These are phyloP conservation scores for Pyracantha coccinea DNA, from an alignment of 331 rosid genomes.

Conservation along the genomic window DNA sequence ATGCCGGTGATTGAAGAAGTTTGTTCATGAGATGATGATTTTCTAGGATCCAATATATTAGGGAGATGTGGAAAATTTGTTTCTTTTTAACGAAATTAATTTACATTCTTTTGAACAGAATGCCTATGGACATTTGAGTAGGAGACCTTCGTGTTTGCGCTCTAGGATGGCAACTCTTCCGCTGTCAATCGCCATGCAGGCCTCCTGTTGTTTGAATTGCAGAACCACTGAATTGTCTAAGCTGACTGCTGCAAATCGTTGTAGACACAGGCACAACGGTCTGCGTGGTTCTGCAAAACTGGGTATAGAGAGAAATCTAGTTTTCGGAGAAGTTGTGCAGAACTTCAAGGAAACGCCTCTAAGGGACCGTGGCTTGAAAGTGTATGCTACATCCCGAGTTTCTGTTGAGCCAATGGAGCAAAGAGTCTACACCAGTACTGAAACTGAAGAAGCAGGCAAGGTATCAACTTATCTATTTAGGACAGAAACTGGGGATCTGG, in stretches of 20 bases:
- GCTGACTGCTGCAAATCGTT: slow-evolving; percentile 19
- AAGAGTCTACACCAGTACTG: slow-evolving; percentile 12
- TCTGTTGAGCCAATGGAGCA: slow-evolving; percentile 34
- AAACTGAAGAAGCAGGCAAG: slow-evolving; percentile 28
- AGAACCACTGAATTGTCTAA: slow-evolving; percentile 19
- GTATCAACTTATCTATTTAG: slow-evolving; percentile 56
- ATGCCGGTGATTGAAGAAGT: not conserved
- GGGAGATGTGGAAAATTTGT: not conserved
- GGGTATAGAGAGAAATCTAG: slow-evolving; percentile 23
- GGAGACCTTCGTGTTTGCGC: slow-evolving; percentile 6
- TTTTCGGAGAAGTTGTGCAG: slow-evolving; percentile 18
- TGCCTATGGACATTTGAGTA: not conserved
- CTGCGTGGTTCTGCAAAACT: slow-evolving; percentile 19
- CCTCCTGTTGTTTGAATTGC: slow-evolving; percentile 15
- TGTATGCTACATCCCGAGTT: slow-evolving; percentile 34
- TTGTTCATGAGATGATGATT: not conserved
- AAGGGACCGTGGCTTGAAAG: slow-evolving; percentile 18
- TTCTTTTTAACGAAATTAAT: not conserved
- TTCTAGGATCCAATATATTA: not conserved
- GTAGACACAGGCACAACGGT: slow-evolving; percentile 11
- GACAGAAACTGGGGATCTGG: slow-evolving; percentile 62
- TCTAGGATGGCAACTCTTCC: slow-evolving; percentile 50
- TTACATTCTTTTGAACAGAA: slow-evolving; percentile 7
- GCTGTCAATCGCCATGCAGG: slow-evolving; percentile 23
- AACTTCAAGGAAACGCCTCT: not conserved